These are phyloP conservation scores for Aspergillus nomiae DNA, from an alignment of 2,329 filamentous ascomycete species.

Conservation along the genomic window DNA sequence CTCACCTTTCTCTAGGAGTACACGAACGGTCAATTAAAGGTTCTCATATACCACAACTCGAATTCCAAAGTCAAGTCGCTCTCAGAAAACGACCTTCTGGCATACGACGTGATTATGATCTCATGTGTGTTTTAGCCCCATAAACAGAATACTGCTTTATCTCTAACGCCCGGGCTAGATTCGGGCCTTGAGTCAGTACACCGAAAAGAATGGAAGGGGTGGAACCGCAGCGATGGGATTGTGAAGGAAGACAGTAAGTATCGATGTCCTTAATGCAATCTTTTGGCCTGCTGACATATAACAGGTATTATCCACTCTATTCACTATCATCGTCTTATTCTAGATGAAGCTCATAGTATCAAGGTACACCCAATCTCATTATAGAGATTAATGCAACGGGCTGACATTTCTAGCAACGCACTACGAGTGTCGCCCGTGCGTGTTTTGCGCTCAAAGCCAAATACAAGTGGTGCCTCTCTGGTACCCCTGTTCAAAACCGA, in stretches of 20 bases:
- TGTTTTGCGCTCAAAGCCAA: conserved; percentile 86
- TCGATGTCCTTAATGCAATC: background rate
- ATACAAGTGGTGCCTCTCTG: conserved; percentile 95
- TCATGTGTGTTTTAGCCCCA: conserved; percentile 64
- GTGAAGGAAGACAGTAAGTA: conserved; percentile 70
- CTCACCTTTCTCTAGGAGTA: conserved; percentile 49
- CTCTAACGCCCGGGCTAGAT: conserved; percentile 34
- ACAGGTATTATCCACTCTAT: conserved; percentile 77
- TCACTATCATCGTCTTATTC: conserved; percentile 84
- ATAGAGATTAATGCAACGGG: background rate
- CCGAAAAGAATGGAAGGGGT: conserved; percentile 89
- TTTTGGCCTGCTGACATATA: conserved; percentile 25
- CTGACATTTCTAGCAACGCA: conserved; percentile 53
- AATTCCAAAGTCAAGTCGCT: conserved; percentile 81
- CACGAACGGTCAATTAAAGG: conserved; percentile 86
- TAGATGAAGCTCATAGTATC: conserved; percentile 96
- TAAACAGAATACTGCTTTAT: background rate
- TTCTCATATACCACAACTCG: conserved; percentile 85
- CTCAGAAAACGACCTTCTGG: conserved; percentile 71
- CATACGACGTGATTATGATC: conserved; percentile 93
- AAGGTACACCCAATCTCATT: conserved; percentile 54
- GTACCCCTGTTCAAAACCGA: conserved; percentile 93
- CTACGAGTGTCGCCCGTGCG: conserved; percentile 88
- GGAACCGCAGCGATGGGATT: conserved; percentile 75
- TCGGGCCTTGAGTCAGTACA: conserved; percentile 82